Evolutionary conservation across 805 yeast genomes (phyloP).

Genomic region (Zygotorulaspora danielsina): DNA sequence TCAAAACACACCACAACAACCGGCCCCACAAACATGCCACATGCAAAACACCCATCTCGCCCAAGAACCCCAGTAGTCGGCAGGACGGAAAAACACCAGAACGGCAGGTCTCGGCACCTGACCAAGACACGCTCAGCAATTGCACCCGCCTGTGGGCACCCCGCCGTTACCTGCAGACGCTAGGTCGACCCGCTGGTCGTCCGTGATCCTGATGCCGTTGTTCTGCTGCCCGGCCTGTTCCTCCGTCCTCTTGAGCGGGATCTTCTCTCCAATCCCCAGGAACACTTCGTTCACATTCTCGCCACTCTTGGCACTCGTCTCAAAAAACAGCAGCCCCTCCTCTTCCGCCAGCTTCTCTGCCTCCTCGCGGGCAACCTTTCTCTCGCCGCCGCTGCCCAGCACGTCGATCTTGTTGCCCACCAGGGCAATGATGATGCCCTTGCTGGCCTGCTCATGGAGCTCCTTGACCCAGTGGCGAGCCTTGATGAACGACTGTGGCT

Average conservation of each 20-base stretch:
- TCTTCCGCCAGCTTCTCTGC: constrained; percentile 86
- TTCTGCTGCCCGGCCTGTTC: constrained; percentile 21
- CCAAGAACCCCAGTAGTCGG: too few relatives aligned
- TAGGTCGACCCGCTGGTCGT: constrained; percentile 35
- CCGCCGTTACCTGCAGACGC: constrained; percentile 32
- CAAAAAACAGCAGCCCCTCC: constrained; percentile 85
- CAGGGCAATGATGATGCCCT: constrained; percentile 84
- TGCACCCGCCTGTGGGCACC: constrained; percentile 31
- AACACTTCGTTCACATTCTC: constrained; percentile 88
- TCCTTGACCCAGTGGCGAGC: constrained; percentile 99
- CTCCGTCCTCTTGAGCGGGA: constrained; percentile 47
- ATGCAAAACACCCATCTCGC: too few relatives aligned
- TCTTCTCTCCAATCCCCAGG: constrained; percentile 80
- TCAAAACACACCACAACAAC: too few relatives aligned
- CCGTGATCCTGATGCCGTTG: constrained; percentile 25
- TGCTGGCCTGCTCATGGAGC: constrained; percentile 90
- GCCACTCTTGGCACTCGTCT: constrained; percentile 90
- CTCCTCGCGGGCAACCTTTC: constrained; percentile 82
- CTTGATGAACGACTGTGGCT: constrained; percentile 89
- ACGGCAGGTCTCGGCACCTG: too few relatives aligned
- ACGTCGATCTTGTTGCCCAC: constrained; percentile 92
- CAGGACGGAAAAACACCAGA: too few relatives aligned
- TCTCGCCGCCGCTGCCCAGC: constrained; percentile 44
- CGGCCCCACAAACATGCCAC: too few relatives aligned
- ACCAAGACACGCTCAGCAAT: constrained; percentile 24